Base-by-base conservation (phyloP, 768 basidiomycete genomes). In the Suillus weaverae region DNA sequence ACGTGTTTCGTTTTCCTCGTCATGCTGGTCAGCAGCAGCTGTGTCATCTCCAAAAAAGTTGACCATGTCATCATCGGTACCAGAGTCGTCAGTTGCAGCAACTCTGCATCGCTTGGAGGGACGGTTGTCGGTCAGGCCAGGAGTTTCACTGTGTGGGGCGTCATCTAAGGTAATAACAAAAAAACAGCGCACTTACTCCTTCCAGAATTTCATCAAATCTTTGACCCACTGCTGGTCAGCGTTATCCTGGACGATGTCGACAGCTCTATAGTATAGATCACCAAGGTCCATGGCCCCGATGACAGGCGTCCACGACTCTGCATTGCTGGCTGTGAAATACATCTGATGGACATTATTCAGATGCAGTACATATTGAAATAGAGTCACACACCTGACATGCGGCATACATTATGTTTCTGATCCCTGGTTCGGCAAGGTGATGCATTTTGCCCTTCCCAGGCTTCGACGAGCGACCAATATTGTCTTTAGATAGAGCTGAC, bases 201-300 rank as follows among this genome's bases (percentile, higher is more conserved):
- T 62, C 46, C 61, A 62, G 36, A 62, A 62, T 26, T 50, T 50
- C 61, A 62, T 48, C 20, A 62, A n/a, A 20, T 62, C 61, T 38
- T 62, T 46, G 41, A 62, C 61, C 61, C 61, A 62, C 51, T 36
- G 61, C 16, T 62, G 33, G 10, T 62, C 61, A 26, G 46, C 13
- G 16, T 30, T 62, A 22, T n/a, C 33, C 32, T 62, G 33, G 30
- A 62, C 6, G 46, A 50, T 16, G 9, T 62, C 46, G 11, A 61
- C 33, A 1, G 50, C 30, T 16, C n/a, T 43, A 18, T 61, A 61
- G 61, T 46, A 61, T 50, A 61, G 46, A 22, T 61, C 46, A n/a
- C 44, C 46, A 44, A 61, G 50, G 61, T 61, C 30, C 5, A 61
- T 50, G 11, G 46, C 36, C 5, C 61, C 6, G 3, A 61, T 61